Conservation (phyloP, 148 eudicot genomes). For the Gaultheria prostrata region DNA sequence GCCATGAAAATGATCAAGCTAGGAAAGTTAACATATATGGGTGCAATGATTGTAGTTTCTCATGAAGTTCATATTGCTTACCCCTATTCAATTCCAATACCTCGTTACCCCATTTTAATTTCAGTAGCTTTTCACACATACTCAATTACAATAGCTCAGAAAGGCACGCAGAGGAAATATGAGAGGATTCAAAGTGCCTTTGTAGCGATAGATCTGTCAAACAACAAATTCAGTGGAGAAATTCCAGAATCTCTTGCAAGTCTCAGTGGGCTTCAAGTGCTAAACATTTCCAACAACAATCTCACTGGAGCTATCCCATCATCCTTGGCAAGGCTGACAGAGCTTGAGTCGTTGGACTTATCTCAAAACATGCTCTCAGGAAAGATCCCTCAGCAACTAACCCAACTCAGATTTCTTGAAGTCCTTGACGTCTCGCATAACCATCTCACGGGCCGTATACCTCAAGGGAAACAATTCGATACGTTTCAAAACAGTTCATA, state of each 20-base stretch:
- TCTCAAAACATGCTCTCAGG: constrained; percentile 41
- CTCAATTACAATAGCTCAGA: constrained; percentile 30
- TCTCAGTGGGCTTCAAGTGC: constrained; percentile 31
- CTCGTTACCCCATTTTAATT: too few relatives aligned
- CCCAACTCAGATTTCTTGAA: constrained; percentile 27
- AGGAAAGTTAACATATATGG: not conserved
- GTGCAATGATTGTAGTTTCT: too few relatives aligned
- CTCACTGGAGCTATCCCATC: constrained; percentile 29
- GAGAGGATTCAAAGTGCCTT: constrained; percentile 15
- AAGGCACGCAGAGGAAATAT: constrained; percentile 27
- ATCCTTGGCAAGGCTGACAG: constrained; percentile 25
- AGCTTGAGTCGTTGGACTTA: constrained; percentile 40
- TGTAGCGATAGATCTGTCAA: constrained; percentile 37
- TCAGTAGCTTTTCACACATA: too few relatives aligned
- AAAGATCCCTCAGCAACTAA: constrained; percentile 32
- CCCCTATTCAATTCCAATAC: too few relatives aligned
- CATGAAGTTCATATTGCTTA: too few relatives aligned
- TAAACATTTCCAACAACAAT: constrained; percentile 43
- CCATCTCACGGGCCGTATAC: constrained; percentile 32
- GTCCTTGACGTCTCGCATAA: constrained; percentile 37
- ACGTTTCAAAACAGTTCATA: constrained; percentile 37
- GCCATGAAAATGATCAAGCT: constrained; percentile 19
- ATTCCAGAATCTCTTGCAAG: constrained; percentile 33
- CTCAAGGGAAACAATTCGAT: constrained; percentile 33
- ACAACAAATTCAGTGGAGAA: constrained; percentile 33